phyloP scores from a whole-genome alignment of 805 yeast genomes.

The Saccharomycopsis sp. region DNA sequence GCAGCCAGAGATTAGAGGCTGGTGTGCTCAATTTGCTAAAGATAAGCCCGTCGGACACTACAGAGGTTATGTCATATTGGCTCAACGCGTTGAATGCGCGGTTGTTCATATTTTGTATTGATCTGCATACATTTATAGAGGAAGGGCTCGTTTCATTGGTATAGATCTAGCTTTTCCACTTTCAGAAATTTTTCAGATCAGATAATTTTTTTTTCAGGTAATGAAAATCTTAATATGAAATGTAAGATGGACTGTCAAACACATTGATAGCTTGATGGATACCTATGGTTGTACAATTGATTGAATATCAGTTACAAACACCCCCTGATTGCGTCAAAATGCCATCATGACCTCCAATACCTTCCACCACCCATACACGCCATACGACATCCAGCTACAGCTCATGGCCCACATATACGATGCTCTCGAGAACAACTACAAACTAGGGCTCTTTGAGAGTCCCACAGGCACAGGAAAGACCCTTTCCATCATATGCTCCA shows the following conservation, averaged over 20 bases:
- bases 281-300: no score
- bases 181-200: no score
- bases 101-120: not conserved
- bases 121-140: no score
- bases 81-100: not conserved
- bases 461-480: slow-evolving; percentile 97
- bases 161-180: no score
- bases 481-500: slow-evolving; percentile 74
- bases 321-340: not conserved
- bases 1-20: not conserved
- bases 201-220: no score
- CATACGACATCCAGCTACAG: slow-evolving; percentile 70
- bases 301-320: no score
- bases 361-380: slow-evolving; percentile 73
- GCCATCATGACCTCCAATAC: slow-evolving; percentile 6
- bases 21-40: not conserved
- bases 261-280: no score
- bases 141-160: not conserved
- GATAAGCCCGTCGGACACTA: not conserved
- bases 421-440: slow-evolving; percentile 44
- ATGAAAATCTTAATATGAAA: no score
- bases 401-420: slow-evolving; percentile 73
- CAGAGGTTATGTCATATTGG: not conserved
- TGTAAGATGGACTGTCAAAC: no score
- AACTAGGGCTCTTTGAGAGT: slow-evolving; percentile 79